Evolutionary conservation across 78 protist species (phyloP).

Genomic region (Emiliania huxleyi): DNA sequence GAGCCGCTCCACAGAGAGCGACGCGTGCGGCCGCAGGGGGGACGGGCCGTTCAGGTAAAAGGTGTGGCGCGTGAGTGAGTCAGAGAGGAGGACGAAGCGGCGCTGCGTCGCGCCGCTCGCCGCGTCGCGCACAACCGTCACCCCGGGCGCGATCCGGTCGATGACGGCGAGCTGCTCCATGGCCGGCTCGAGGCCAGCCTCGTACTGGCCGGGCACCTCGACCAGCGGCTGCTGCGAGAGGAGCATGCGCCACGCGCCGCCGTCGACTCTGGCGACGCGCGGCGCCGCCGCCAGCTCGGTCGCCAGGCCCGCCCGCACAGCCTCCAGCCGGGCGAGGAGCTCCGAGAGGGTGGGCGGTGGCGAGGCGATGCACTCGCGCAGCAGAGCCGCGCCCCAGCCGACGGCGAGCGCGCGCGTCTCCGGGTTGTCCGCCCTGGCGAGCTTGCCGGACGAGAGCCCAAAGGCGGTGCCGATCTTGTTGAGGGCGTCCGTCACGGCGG

Average conservation of each 20-base stretch:
- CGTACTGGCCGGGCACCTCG: constrained; percentile 54
- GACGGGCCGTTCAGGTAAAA: background rate
- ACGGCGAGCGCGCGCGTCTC: background rate
- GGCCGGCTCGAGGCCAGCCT: background rate
- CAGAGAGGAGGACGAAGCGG: constrained; percentile 19
- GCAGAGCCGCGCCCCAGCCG: background rate
- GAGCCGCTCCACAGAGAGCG: constrained; percentile 24
- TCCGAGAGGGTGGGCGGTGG: background rate
- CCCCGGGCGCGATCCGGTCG: background rate
- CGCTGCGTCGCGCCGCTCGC: constrained; percentile 13
- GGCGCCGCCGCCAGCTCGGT: background rate
- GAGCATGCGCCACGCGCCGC: background rate
- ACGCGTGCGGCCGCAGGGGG: background rate
- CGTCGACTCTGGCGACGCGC: background rate
- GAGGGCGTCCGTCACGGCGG: background rate
- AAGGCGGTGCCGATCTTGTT: background rate
- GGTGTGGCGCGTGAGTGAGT: constrained; percentile 8
- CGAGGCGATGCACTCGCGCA: background rate
- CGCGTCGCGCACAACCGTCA: background rate
- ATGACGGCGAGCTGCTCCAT: constrained; percentile 32
- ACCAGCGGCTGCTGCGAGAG: background rate
- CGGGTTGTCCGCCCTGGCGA: background rate
- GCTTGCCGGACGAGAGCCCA: background rate
- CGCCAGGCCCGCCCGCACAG: background rate
- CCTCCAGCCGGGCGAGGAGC: background rate